Conservation (phyloP, 306 rosid genomes). For the Gastrolobium bilobum region DNA sequence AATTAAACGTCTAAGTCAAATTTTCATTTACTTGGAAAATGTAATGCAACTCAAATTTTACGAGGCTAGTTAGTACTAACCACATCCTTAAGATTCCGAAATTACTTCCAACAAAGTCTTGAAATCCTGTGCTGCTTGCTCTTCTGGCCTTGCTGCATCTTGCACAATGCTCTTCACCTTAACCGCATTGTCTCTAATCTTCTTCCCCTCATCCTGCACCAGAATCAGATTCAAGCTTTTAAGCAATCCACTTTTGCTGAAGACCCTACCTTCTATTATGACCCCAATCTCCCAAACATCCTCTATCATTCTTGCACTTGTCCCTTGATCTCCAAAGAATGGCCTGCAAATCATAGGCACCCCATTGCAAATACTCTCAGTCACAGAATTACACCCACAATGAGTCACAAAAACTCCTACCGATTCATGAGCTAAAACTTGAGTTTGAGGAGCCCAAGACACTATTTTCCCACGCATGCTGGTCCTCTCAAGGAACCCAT, state of each 20-base stretch:
- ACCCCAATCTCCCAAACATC: constrained; percentile 10
- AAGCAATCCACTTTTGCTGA: constrained; percentile 14
- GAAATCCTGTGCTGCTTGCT: neutral
- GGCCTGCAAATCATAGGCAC: constrained; percentile 63
- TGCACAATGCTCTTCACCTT: neutral
- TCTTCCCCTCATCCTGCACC: constrained; percentile 19
- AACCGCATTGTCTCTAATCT: constrained; percentile 3
- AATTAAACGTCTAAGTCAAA: too few species aligned
- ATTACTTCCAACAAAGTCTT: constrained; percentile 4
- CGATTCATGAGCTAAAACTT: constrained; percentile 47
- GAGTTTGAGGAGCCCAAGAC: constrained; percentile 54
- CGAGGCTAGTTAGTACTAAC: neutral
- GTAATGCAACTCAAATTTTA: neutral
- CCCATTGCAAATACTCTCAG: constrained; percentile 48
- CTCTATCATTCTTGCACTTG: constrained; percentile 24
- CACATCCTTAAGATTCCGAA: neutral
- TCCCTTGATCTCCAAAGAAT: constrained; percentile 48
- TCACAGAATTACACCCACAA: constrained; percentile 53
- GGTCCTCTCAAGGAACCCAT: constrained; percentile 51
- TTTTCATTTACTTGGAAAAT: too few species aligned
- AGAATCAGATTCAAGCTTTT: constrained; percentile 26
- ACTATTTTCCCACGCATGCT: constrained; percentile 39
- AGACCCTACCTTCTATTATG: neutral
- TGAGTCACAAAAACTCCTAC: constrained; percentile 53
- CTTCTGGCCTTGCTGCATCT: neutral